These are phyloP conservation scores for Neurospora intermedia DNA, from an alignment of 495 filamentous ascomycete species.

Conservation along the genomic window DNA sequence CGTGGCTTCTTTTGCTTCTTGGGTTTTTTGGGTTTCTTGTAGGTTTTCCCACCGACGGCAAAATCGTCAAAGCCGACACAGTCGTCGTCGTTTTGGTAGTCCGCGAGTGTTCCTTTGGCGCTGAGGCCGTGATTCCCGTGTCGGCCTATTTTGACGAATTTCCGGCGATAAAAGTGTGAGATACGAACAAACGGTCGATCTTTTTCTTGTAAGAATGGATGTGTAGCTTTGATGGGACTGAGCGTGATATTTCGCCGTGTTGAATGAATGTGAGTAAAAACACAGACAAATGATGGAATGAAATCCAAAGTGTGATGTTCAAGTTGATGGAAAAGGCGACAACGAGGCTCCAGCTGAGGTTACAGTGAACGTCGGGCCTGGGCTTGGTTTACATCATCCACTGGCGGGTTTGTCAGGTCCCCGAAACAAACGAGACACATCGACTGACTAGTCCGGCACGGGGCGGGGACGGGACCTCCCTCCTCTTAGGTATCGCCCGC, in stretches of 20 bases:
- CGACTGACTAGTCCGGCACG: neutral
- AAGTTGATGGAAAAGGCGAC: neutral
- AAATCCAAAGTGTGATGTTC: neutral
- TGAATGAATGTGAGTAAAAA: neutral
- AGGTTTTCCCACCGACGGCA: neutral
- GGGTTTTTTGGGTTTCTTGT: conserved; percentile 13
- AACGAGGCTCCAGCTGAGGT: neutral
- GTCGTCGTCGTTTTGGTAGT: conserved; percentile 5
- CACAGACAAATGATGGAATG: neutral
- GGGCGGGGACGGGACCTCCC: neutral
- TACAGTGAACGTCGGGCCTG: neutral
- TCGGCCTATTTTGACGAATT: conserved; percentile 18
- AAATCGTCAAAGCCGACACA: conserved; percentile 7
- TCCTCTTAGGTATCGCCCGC: neutral
- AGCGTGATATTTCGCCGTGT: neutral
- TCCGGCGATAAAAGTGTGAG: neutral
- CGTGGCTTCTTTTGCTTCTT: conserved; percentile 13
- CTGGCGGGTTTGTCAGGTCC: neutral
- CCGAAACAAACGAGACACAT: neutral
- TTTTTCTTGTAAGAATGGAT: neutral
- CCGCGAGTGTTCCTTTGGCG: conserved; percentile 7
- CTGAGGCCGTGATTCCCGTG: conserved; percentile 4
- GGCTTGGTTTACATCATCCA: neutral
- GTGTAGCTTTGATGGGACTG: neutral
- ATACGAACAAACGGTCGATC: neutral